Conservation (phyloP, 129 eudicot species). For the Apium graveolens region DNA sequence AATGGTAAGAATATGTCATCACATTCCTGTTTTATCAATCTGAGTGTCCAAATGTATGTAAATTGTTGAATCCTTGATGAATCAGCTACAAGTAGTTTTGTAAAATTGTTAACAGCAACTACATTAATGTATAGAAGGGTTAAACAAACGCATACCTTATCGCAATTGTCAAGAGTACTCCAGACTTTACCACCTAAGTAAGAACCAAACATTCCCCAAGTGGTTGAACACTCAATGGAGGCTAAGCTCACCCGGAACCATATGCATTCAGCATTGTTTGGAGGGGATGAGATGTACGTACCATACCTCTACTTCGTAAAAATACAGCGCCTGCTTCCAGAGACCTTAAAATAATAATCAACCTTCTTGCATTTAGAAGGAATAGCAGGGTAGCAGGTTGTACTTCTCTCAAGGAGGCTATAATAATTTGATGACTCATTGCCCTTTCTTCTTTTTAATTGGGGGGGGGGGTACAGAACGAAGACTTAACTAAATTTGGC, state of each 20-base stretch:
- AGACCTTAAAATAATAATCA: background rate
- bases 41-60: background rate
- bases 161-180: background rate
- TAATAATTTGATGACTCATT: background rate
- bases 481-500: background rate
- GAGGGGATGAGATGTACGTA: background rate
- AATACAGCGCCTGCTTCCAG: background rate
- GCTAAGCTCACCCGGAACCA: background rate
- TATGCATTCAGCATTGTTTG: background rate
- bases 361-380: background rate
- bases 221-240: background rate
- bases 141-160: background rate
- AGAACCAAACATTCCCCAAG: background rate
- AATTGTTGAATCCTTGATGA: background rate
- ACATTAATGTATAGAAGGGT: no score
- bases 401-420: background rate
- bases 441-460: background rate
- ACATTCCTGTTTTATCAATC: background rate
- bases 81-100: background rate
- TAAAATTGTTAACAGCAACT: background rate
- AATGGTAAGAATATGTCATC: conserved; percentile 31
- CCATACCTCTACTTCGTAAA: background rate
- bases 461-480: background rate
- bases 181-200: background rate
- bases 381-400: no score